A percentile compares a stretch with the other conserved stretches of the same genome.
phyloP scores from a whole-genome alignment of 257 asterid species.

The Penstemon newberryi region DNA sequence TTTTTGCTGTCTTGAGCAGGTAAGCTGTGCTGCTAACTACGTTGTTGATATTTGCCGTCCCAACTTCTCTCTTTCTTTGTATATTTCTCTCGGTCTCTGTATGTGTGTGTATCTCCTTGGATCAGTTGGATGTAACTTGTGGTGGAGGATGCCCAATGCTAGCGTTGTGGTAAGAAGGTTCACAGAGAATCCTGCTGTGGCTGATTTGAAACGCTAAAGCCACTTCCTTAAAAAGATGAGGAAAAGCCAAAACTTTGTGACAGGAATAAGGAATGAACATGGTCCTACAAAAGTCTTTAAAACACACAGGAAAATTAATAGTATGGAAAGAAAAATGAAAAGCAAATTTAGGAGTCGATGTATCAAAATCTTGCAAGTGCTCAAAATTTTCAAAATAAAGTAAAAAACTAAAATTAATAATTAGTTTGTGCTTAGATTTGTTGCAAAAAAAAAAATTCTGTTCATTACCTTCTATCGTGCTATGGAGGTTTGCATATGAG shows the following conservation, averaged over 20 bases:
- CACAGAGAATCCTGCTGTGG: too few relatives aligned
- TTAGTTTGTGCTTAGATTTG: background rate
- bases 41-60: conserved; percentile 18
- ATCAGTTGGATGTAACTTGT: background rate
- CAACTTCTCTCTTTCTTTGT: too few relatives aligned
- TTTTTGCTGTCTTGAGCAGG: conserved; percentile 91
- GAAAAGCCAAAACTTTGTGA: conserved; percentile 3
- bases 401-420: background rate
- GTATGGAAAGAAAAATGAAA: background rate
- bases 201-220: too few relatives aligned
- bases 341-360: conserved; percentile 5
- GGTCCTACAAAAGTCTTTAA: background rate
- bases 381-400: background rate
- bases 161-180: too few relatives aligned
- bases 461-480: background rate
- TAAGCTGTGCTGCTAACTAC: conserved; percentile 25
- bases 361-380: conserved; percentile 10
- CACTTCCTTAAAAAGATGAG: background rate
- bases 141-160: too few relatives aligned
- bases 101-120: background rate
- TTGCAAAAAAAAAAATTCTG: too few relatives aligned
- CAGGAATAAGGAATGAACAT: background rate
- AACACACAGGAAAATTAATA: background rate
- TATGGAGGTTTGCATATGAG: conserved; percentile 4
- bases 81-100: background rate